Conservation (phyloP, 495 filamentous ascomycete species). For the Pyrenula massariospora region DNA sequence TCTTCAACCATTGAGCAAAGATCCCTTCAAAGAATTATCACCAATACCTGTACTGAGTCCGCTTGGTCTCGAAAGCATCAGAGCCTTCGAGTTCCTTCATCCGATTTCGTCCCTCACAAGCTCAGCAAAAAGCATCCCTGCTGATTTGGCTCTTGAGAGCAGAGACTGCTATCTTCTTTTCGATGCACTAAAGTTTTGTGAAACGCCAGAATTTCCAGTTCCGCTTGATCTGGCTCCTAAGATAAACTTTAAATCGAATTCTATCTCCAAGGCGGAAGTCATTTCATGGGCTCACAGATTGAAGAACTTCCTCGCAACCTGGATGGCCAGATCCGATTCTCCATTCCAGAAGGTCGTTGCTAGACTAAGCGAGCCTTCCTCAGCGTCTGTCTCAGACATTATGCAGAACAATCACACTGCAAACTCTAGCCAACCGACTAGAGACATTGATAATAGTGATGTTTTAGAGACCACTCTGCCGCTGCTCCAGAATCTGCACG, state of each 20-base stretch:
- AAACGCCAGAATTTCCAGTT: slow-evolving; percentile 33
- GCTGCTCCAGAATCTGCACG: slow-evolving; percentile 48
- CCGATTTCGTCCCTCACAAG: slow-evolving; percentile 52
- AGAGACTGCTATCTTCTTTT: slow-evolving; percentile 58
- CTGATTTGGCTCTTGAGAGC: slow-evolving; percentile 57
- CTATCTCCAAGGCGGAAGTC: slow-evolving; percentile 49
- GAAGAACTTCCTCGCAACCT: slow-evolving; percentile 44
- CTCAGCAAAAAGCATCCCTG: slow-evolving; percentile 43
- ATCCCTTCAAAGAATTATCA: slow-evolving; percentile 44
- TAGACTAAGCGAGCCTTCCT: too few relatives aligned
- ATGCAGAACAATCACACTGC: too few relatives aligned
- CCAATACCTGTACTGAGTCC: slow-evolving; percentile 21
- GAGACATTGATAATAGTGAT: slow-evolving; percentile 11
- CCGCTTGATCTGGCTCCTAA: slow-evolving; percentile 33
- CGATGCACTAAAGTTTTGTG: slow-evolving; percentile 41
- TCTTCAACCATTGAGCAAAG: slow-evolving; percentile 37
- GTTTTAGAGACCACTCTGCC: slow-evolving; percentile 41
- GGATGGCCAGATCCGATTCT: slow-evolving; percentile 47
- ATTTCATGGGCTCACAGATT: slow-evolving; percentile 50
- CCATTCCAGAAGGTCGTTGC: slow-evolving; percentile 51
- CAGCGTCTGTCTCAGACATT: too few relatives aligned
- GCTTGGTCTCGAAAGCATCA: slow-evolving; percentile 40
- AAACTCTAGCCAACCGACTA: too few relatives aligned
- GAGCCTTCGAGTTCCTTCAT: slow-evolving; percentile 50
- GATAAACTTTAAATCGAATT: slow-evolving; percentile 19